Evolutionary conservation across 345 rosid species (phyloP).

Genomic region (Eucalyptus curtisii): DNA sequence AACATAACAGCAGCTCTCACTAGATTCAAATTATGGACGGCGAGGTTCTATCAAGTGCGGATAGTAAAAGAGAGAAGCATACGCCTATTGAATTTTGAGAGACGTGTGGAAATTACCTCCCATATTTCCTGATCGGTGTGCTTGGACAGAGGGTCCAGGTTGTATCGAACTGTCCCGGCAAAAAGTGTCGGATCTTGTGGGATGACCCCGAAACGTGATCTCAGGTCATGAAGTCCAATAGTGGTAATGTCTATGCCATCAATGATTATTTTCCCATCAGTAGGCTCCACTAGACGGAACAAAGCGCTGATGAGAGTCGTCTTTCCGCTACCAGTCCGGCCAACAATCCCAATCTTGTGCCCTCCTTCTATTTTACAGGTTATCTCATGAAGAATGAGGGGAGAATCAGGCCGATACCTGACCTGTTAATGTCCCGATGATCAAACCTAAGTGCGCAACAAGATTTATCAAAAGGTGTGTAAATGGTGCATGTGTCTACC

Average conservation of each 20-base stretch:
- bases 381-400: constrained; percentile 45
- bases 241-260: constrained; percentile 36
- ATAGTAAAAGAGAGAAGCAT: not conserved
- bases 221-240: constrained; percentile 51
- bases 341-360: constrained; percentile 51
- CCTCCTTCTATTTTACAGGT: constrained; percentile 47
- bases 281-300: constrained; percentile 52
- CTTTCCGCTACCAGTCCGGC: constrained; percentile 59
- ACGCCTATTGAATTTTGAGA: not conserved
- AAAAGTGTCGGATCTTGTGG: constrained; percentile 72
- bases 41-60: not conserved
- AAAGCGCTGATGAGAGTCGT: constrained; percentile 38
- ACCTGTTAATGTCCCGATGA: constrained; percentile 12
- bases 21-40: not conserved
- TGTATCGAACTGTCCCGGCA: constrained; percentile 49
- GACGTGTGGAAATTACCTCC: constrained; percentile 17
- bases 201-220: constrained; percentile 40
- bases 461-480: not conserved
- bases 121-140: constrained; percentile 29
- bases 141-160: constrained; percentile 35
- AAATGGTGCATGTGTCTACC: constrained; percentile 8
- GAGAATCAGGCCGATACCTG: constrained; percentile 33
- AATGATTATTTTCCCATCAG: constrained; percentile 33
- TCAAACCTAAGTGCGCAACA: not conserved
- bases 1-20: not conserved